Conservation (phyloP, 2,329 filamentous ascomycete species). For the Colletotrichum phormii region DNA sequence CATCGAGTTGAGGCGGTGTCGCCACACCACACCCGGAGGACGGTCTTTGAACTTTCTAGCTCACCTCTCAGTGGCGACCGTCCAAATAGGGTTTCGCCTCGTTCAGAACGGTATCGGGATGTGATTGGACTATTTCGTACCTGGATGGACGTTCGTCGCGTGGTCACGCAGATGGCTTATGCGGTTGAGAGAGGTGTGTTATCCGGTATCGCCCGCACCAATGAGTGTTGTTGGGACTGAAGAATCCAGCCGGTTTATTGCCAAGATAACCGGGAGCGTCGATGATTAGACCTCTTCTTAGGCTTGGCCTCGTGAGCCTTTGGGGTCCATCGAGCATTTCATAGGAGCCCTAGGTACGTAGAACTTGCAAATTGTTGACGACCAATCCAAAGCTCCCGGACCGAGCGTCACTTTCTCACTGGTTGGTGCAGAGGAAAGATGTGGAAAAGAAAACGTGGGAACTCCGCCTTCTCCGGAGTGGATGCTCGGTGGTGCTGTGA, state of each 20-base stretch:
- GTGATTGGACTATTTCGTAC: neutral
- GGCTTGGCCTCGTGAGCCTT: neutral
- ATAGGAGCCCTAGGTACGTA: neutral
- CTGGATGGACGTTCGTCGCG: conserved; percentile 15
- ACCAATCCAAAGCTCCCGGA: neutral
- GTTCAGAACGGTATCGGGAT: neutral
- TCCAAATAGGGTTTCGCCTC: conserved; percentile 26
- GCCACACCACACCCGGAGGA: neutral
- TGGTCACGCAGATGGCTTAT: neutral
- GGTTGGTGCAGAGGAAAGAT: conserved; percentile 5
- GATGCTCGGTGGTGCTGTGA: conserved; percentile 1
- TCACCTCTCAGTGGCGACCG: neutral
- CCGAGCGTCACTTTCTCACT: neutral
- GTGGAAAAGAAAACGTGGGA: neutral
- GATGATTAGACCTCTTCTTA: neutral
- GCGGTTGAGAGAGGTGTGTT: neutral
- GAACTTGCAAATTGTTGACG: neutral
- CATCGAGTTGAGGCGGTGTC: neutral
- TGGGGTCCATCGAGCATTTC: neutral
- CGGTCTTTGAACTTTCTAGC: neutral
- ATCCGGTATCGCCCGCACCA: neutral
- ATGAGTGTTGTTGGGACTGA: conserved; percentile 1
- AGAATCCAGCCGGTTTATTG: no score
- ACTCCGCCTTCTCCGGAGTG: neutral
- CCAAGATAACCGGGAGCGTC: neutral